These are phyloP conservation scores for Aureobasidium vineae DNA, from an alignment of 2,329 filamentous ascomycete genomes.

Conservation along the genomic window DNA sequence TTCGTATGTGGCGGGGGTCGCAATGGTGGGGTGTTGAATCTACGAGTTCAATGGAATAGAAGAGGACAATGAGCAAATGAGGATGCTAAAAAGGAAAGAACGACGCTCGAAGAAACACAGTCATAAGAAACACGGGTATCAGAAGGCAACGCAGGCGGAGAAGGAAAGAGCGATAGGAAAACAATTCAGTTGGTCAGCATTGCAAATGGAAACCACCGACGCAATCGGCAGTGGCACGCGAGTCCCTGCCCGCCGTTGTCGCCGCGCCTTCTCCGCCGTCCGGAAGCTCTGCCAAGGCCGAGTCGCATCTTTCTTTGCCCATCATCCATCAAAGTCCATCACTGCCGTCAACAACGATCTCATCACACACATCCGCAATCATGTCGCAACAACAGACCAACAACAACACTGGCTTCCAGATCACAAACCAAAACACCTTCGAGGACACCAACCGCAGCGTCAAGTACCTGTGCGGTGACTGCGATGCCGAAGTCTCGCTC, in stretches of 20 bases:
- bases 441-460: constrained; percentile 48
- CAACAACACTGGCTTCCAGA: constrained; percentile 34
- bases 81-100: neutral
- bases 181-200: constrained; percentile 20
- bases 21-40: constrained; percentile 3
- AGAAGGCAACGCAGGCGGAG: constrained; percentile 2
- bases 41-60: neutral
- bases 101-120: constrained; percentile 1
- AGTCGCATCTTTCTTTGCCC: constrained; percentile 10
- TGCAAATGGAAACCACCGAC: constrained; percentile 3
- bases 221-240: constrained; percentile 7
- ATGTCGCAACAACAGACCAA: constrained; percentile 23
- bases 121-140: constrained; percentile 5
- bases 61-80: neutral
- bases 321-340: neutral
- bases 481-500: constrained; percentile 71
- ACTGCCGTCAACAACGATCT: neutral
- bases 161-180: constrained; percentile 11
- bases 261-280: constrained; percentile 15
- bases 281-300: neutral
- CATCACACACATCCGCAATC: constrained; percentile 5
- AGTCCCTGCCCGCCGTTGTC: constrained; percentile 3
- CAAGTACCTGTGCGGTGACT: constrained; percentile 70
- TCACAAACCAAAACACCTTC: constrained; percentile 51
- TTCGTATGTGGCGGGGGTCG: constrained; percentile 18